These are phyloP conservation scores for Trametes gibbosa DNA, from an alignment of 768 basidiomycete species.

Conservation along the genomic window DNA sequence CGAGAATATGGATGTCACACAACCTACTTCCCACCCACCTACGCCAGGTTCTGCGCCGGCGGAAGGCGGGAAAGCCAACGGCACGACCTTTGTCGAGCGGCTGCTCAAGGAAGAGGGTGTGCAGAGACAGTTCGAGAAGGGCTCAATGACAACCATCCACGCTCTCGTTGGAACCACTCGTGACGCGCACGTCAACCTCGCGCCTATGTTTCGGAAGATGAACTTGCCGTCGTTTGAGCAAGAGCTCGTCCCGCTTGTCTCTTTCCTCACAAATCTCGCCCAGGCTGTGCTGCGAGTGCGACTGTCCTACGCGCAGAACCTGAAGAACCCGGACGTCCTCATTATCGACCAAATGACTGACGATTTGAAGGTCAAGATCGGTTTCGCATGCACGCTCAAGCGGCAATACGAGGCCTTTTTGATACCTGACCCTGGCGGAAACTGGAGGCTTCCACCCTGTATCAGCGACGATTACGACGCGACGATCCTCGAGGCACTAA, in stretches of 20 bases:
- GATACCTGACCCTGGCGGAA: conserved; percentile 78
- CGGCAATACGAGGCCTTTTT: conserved; percentile 92
- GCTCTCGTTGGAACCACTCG: conserved; percentile 83
- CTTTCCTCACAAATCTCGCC: conserved; percentile 94
- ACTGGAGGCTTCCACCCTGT: conserved; percentile 88
- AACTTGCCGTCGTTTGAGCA: conserved; percentile 88
- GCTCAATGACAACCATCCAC: conserved; percentile 84
- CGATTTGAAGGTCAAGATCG: conserved; percentile 87
- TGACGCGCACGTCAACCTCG: conserved; percentile 79
- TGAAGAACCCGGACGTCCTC: conserved; percentile 84
- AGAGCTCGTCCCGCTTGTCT: conserved; percentile 86
- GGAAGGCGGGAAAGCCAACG: conserved; percentile 51
- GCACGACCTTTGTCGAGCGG: conserved; percentile 89
- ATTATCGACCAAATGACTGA: conserved; percentile 94
- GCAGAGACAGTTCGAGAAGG: conserved; percentile 90
- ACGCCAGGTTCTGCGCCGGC: conserved; percentile 25
- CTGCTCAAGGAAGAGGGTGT: conserved; percentile 96
- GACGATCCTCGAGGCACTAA: conserved; percentile 83
- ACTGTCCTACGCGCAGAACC: conserved; percentile 82
- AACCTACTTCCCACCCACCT: conserved; percentile 65
- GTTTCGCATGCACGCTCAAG: conserved; percentile 92
- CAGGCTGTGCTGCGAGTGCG: conserved; percentile 89
- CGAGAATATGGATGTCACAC: conserved; percentile 84
- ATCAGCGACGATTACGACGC: conserved; percentile 88
- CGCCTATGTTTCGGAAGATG: conserved; percentile 76